Evolutionary conservation across 306 rosid species (phyloP), one percentile per base, ranked within the genome.

Genomic region (Glycine latifolia): DNA sequence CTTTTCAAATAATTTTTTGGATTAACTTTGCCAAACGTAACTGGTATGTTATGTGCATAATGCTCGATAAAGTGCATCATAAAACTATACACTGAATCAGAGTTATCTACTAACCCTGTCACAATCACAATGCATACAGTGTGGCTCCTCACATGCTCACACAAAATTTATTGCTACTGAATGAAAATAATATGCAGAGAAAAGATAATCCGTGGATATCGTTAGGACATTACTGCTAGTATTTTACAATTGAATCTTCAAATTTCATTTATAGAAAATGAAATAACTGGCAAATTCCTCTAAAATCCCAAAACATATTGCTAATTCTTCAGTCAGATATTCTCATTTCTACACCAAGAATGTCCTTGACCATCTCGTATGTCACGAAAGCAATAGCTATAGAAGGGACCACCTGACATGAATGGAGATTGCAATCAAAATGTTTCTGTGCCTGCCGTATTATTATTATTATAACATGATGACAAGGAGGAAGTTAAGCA

Each of bases 331-430:
- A 88, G 77, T 88, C 91, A 35, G 94, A 88, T 80, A 92, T 90
- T 86, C 91, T 83, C 76, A 87, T 65, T 80, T 90, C 92, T 73
- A 88, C 92, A 78, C 94, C 94, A 59, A 90, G 92, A 71, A 92
- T 62, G 48, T 88, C 92, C 85, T 90, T 92, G 55, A 87, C 92
- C 73, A 67, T 55, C 87, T 90, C 94, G 11, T 90, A 91, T 41
- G 93, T 80, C 69, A 91, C 92, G 14, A 91, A 91, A 8, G 94
- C 89, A 76, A 90, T 92, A 39, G 97, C 92, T 68, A 92, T 92
- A 49, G 97, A 92, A 37, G 97, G 97, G 17, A 92, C 94, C 80
- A 92, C 97, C 92, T 90, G 80, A 72, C 47, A 80, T 76, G 49
- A 86, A 67, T 17, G 16, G 10, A 44, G 7, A 11, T 15, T 58